A percentile compares a stretch with the other conserved stretches of the same genome.
Conservation (phyloP, 2,329 filamentous ascomycete species). For the Hymenoscyphus scutula region DNA sequence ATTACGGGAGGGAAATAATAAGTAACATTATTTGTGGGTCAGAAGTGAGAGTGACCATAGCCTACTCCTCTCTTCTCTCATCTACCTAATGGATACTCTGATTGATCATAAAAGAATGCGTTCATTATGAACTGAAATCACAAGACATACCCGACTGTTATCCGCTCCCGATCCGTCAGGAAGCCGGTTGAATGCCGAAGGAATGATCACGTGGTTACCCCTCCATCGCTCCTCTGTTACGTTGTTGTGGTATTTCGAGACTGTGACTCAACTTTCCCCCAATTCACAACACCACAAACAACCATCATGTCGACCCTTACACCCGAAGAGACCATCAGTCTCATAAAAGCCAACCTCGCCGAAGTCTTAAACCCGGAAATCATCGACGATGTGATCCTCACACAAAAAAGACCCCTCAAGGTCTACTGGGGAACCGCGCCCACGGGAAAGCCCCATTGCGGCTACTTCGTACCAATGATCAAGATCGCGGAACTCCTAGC, state of each 20-base stretch:
- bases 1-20: no score
- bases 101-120: no score
- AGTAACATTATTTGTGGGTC: no score
- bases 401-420: constrained; percentile 67
- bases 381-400: constrained; percentile 68
- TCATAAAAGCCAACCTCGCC: constrained; percentile 78
- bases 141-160: neutral
- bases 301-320: constrained; percentile 35
- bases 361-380: constrained; percentile 85
- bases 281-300: constrained; percentile 8
- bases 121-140: neutral
- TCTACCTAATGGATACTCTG: no score
- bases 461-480: constrained; percentile 77
- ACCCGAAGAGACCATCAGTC: constrained; percentile 61
- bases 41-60: no score
- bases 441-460: constrained; percentile 76
- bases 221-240: neutral
- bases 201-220: neutral
- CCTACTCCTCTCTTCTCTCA: no score
- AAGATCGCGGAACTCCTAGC: constrained; percentile 87
- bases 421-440: constrained; percentile 78
- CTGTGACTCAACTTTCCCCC: constrained; percentile 6
- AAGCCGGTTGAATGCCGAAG: no score
- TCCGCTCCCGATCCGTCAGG: neutral
- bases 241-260: neutral